Evolutionary conservation across 1,284 basidiomycete species (phyloP).

Genomic region (Cryptococcus jaspeensis): DNA sequence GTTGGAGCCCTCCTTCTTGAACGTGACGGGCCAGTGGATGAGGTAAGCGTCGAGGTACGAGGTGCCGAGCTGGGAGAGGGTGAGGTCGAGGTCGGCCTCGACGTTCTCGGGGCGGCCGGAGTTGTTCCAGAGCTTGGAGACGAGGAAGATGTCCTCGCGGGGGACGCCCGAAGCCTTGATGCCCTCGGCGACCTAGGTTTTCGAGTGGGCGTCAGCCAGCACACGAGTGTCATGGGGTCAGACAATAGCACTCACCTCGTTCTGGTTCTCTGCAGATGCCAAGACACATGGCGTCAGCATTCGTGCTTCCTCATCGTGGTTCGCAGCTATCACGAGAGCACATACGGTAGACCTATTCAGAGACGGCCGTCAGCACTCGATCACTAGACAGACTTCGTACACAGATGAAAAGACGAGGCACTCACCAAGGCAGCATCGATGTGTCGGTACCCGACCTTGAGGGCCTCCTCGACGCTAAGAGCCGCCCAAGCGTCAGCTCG

Average conservation of each 20-base stretch:
- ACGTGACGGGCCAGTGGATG: slow-evolving; percentile 84
- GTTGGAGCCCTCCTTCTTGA: slow-evolving; percentile 56
- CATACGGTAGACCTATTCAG: slow-evolving; percentile 11
- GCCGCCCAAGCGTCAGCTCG: slow-evolving; percentile 47
- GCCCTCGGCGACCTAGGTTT: slow-evolving; percentile 63
- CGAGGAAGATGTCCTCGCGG: slow-evolving; percentile 79
- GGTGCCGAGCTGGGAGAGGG: slow-evolving; percentile 67
- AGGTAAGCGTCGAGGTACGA: slow-evolving; percentile 80
- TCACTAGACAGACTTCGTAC: background rate
- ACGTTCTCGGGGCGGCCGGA: slow-evolving; percentile 55
- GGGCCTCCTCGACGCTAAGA: slow-evolving; percentile 62
- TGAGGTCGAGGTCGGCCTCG: slow-evolving; percentile 70
- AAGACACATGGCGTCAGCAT: background rate
- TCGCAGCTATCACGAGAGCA: too few relatives aligned
- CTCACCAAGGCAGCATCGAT: slow-evolving; percentile 76
- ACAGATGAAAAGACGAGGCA: slow-evolving; percentile 10
- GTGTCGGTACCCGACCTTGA: slow-evolving; percentile 72
- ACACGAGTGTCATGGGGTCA: background rate
- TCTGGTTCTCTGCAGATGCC: background rate
- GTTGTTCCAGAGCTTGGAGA: slow-evolving; percentile 59
- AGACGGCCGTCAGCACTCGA: background rate
- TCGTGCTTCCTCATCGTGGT: background rate
- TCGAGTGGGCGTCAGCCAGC: too few relatives aligned
- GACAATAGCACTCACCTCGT: background rate
- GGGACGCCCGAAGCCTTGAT: slow-evolving; percentile 74